Base-by-base conservation (phyloP, 345 rosid genomes). In the Citrus cavaleriei region DNA sequence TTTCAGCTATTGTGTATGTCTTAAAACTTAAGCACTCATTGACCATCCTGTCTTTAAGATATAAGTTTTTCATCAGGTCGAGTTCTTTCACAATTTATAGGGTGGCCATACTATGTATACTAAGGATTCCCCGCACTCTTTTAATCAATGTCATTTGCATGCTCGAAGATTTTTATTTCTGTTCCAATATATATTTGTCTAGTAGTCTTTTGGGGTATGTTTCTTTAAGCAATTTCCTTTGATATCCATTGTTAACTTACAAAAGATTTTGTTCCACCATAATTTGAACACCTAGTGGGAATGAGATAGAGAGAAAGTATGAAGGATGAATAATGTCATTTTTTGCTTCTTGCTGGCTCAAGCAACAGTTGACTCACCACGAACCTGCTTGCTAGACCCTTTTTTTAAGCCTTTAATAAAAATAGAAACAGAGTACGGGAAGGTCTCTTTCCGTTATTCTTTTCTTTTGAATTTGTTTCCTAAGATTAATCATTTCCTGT, bases 1-100 rank as follows among this genome's bases (percentile, higher is more conserved):
- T 82, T 59, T 84, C 85, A 46, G 85, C 84, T 59, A 82, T 86
- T 71, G 85, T 84, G 89, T 86, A 84, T 54, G 62, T 71, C 62
- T 57, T 19, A 54, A 71, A 51, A 14, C 55, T 71, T 51, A 27
- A 49, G 34, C 24, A 16, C 13, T 21, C 34, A 22, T 57, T 32
- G 49, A 57, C 4, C n/a, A 22, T 57, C 22, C 32, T 70, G 22
- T 58, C 76, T 72, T 12, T 58, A 72, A 21, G 24, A 27, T 57
- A 9, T 18, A 16, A 54, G 13, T 16, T 55, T 14, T 71, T 10
- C 19, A 22, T 30, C 62, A 21, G 34, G 13, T 70, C 55, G 24
- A 28, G 75, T 32, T 71, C 42, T 51, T 30, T 5, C 42, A 12
- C 22, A 71, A 19, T 28, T 54, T 30, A 21, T 21, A 4, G 18